phyloP scores from a whole-genome alignment of 1,284 basidiomycete species.

The Anthracocystis walkeri region DNA sequence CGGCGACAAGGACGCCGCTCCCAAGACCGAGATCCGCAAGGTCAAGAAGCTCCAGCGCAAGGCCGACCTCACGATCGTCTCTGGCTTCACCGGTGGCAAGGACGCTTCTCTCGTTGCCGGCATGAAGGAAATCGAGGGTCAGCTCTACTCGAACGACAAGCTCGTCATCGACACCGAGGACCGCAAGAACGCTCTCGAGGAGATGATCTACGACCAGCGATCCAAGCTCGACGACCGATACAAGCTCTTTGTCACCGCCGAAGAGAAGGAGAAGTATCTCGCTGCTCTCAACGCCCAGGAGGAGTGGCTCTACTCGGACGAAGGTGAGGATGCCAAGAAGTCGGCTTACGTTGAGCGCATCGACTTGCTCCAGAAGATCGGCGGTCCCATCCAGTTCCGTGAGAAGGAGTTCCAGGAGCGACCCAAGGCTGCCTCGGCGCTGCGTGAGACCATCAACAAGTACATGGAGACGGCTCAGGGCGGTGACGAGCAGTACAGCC shows the following conservation, averaged over 20 bases:
- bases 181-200: conserved; percentile 69
- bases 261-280: conserved; percentile 68
- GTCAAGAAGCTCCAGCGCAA: conserved; percentile 70
- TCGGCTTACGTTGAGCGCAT: conserved; percentile 65
- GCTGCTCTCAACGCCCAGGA: conserved; percentile 62
- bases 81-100: conserved; percentile 57
- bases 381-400: conserved; percentile 63
- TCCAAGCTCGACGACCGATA: conserved; percentile 67
- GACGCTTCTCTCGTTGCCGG: conserved; percentile 56
- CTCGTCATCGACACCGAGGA: conserved; percentile 69
- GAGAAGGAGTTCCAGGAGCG: conserved; percentile 65
- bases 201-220: conserved; percentile 69
- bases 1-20: conserved; percentile 52
- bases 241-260: conserved; percentile 59
- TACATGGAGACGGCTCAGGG: conserved; percentile 64
- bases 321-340: conserved; percentile 68
- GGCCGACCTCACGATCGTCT: conserved; percentile 63
- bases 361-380: conserved; percentile 64
- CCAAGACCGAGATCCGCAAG: conserved; percentile 67
- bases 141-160: conserved; percentile 68
- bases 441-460: conserved; percentile 67
- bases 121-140: conserved; percentile 66
- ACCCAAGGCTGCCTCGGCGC: conserved; percentile 64
- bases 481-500: conserved; percentile 66
- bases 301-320: conserved; percentile 69